phyloP scores from a whole-genome alignment of 345 rosid genomes.

The Populus euphratica region DNA sequence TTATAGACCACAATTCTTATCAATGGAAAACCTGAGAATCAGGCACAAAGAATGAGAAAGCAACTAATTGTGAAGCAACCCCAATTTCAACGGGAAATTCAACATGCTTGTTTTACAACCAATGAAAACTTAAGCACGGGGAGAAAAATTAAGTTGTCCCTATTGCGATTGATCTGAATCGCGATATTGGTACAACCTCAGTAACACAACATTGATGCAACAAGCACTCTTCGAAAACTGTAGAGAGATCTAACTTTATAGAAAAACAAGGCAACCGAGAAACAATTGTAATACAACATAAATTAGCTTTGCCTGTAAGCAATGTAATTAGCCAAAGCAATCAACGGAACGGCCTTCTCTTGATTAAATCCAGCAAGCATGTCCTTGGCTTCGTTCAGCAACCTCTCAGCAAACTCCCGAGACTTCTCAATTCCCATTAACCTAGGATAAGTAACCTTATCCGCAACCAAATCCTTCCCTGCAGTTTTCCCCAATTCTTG shows the following conservation, averaged over 20 bases:
- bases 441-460: slow-evolving; percentile 76
- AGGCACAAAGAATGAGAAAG: neutral
- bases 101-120: neutral
- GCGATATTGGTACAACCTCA: neutral
- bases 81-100: neutral
- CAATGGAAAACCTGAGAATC: neutral
- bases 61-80: neutral
- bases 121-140: neutral
- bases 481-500: slow-evolving; percentile 88
- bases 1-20: neutral
- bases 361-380: slow-evolving; percentile 61
- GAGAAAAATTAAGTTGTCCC: neutral
- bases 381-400: slow-evolving; percentile 65
- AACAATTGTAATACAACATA: neutral
- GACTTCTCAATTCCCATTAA: slow-evolving; percentile 81
- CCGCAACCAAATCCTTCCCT: slow-evolving; percentile 87
- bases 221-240: neutral
- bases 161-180: neutral
- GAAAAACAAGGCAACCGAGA: neutral
- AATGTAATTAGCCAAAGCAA: slow-evolving; percentile 84
- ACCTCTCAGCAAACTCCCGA: slow-evolving; percentile 56
- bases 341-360: slow-evolving; percentile 71
- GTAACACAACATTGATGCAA: neutral
- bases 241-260: neutral
- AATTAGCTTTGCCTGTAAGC: slow-evolving; percentile 69